These are phyloP conservation scores for Salix exigua DNA, from an alignment of 345 rosid species.

Conservation along the genomic window DNA sequence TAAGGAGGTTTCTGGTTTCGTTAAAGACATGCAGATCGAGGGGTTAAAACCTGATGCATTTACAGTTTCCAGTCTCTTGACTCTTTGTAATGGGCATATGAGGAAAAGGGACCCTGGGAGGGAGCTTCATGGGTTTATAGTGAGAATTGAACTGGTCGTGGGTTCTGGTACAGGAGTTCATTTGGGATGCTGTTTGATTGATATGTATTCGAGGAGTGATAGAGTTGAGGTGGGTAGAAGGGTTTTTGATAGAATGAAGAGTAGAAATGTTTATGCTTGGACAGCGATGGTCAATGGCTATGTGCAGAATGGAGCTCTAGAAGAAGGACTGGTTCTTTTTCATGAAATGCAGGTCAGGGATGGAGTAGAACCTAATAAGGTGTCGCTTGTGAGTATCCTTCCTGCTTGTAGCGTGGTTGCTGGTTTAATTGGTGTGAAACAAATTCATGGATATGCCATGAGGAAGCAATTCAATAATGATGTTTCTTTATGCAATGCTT, in stretches of 20 bases:
- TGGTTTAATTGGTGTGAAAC: slow-evolving; percentile 45
- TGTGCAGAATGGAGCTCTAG: slow-evolving; percentile 39
- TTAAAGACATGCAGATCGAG: slow-evolving; percentile 12
- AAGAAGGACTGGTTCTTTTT: slow-evolving; percentile 50
- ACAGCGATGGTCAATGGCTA: slow-evolving; percentile 66
- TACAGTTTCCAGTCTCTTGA: slow-evolving; percentile 54
- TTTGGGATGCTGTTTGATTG: slow-evolving; percentile 58
- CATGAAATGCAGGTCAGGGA: slow-evolving; percentile 45
- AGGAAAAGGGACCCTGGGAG: slow-evolving; percentile 38
- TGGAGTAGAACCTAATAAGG: slow-evolving; percentile 47
- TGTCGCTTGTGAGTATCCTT: slow-evolving; percentile 56
- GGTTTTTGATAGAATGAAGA: slow-evolving; percentile 41
- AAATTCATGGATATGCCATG: slow-evolving; percentile 59
- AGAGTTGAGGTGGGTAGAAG: slow-evolving; percentile 28
- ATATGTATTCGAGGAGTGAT: slow-evolving; percentile 49
- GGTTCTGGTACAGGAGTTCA: slow-evolving; percentile 36
- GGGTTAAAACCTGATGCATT: slow-evolving; percentile 51
- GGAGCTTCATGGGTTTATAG: slow-evolving; percentile 53
- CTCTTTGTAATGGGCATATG: slow-evolving; percentile 29
- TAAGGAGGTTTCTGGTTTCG: not conserved
- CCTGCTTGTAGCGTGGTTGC: slow-evolving; percentile 50
- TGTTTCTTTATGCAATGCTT: slow-evolving; percentile 50
- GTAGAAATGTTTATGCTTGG: slow-evolving; percentile 53
- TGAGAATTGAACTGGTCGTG: slow-evolving; percentile 37
- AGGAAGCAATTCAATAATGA: slow-evolving; percentile 35